Percentiles rank a stretch among this genome's conserved stretches.
Conservation (phyloP, 2,329 filamentous ascomycete species). For the Dactylellina cionopaga region DNA sequence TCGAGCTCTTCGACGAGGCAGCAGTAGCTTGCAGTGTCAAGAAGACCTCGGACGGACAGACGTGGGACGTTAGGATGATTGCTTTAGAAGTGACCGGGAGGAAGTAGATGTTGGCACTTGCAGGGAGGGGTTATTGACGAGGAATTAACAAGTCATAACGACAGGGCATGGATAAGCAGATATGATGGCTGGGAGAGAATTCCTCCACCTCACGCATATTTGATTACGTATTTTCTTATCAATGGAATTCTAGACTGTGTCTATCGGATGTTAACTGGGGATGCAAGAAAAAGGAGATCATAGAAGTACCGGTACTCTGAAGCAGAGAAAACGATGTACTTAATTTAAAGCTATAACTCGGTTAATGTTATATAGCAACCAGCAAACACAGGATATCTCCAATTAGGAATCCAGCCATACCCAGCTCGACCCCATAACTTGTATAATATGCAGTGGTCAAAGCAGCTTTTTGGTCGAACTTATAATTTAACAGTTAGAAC, state of each 20-base stretch:
- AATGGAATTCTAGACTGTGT: background rate
- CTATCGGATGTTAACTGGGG: background rate
- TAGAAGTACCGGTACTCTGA: slow-evolving; percentile 3
- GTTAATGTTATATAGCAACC: too few relatives aligned
- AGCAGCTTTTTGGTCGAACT: too few relatives aligned
- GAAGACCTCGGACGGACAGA: slow-evolving; percentile 6
- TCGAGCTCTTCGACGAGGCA: slow-evolving; percentile 28
- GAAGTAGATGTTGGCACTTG: slow-evolving; percentile 29
- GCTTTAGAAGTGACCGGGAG: slow-evolving; percentile 33
- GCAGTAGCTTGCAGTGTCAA: slow-evolving; percentile 3
- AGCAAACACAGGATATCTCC: too few relatives aligned
- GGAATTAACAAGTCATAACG: slow-evolving; percentile 14
- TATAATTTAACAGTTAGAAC: too few relatives aligned
- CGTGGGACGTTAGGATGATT: slow-evolving; percentile 39
- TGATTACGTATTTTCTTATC: slow-evolving; percentile 37
- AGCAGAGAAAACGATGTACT: background rate
- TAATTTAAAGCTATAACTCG: background rate
- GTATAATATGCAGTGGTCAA: too few relatives aligned
- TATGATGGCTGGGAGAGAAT: slow-evolving; percentile 13
- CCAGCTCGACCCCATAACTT: too few relatives aligned
- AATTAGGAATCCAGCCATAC: too few relatives aligned
- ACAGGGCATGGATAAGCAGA: background rate
- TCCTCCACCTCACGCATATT: slow-evolving; percentile 24
- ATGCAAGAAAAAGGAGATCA: background rate
- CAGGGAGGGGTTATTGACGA: background rate